A percentile compares a stretch with the other conserved stretches of the same genome.
These are phyloP conservation scores for Butyriboletus appendiculatus DNA, from an alignment of 1,284 basidiomycete species.

Conservation along the genomic window DNA sequence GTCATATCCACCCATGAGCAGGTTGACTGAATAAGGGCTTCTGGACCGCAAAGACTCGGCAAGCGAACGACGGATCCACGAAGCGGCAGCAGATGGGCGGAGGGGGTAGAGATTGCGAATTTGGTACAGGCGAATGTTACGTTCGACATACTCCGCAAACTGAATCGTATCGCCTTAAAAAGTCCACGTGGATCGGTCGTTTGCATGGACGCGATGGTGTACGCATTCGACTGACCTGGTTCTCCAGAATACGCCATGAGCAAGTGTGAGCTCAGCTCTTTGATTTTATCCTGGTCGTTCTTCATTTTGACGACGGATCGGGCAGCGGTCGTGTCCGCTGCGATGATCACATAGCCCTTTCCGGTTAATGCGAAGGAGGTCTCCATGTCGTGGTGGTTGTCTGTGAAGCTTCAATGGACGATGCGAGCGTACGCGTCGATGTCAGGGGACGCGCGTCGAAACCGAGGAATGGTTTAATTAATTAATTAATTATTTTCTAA, in stretches of 20 bases:
- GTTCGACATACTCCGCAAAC: slow-evolving; percentile 95
- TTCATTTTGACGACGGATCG: slow-evolving; percentile 98
- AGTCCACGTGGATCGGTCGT: not conserved
- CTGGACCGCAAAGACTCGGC: slow-evolving; percentile 90
- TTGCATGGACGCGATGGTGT: not conserved
- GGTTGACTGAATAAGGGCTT: slow-evolving; percentile 89
- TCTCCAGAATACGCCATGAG: slow-evolving; percentile 97
- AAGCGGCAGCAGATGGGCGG: slow-evolving; percentile 86
- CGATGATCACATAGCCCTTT: slow-evolving; percentile 90
- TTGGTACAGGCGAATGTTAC: slow-evolving; percentile 94
- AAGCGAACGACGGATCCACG: slow-evolving; percentile 92
- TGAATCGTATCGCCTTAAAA: slow-evolving; percentile 89
- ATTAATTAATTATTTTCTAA: slow-evolving; percentile 16
- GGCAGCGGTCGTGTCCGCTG: slow-evolving; percentile 88
- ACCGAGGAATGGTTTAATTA: slow-evolving; percentile 3
- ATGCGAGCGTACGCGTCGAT: slow-evolving; percentile 23
- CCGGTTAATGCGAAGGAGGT: slow-evolving; percentile 78
- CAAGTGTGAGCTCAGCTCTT: slow-evolving; percentile 86
- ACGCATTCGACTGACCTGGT: slow-evolving; percentile 60
- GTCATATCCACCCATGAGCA: slow-evolving; percentile 94
- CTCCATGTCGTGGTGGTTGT: slow-evolving; percentile 54
- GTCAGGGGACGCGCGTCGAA: slow-evolving; percentile 32
- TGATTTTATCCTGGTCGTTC: slow-evolving; percentile 96
- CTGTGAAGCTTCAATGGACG: slow-evolving; percentile 1
- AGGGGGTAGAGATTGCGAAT: slow-evolving; percentile 93